Conservation (phyloP, 345 rosid genomes). For the Corchorus capsularis region DNA sequence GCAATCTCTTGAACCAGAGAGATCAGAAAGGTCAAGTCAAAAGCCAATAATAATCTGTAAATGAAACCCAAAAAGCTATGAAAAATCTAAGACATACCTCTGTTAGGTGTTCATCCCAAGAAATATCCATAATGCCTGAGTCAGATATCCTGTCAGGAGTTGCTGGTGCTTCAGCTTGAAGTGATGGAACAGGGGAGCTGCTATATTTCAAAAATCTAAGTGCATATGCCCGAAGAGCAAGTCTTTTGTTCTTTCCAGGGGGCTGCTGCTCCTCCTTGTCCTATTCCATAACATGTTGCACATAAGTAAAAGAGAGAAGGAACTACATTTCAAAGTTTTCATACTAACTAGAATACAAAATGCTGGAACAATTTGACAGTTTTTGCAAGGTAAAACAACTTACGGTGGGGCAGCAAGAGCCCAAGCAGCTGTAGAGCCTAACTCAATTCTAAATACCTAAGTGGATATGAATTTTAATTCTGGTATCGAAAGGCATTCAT, state of each 20-base stretch:
- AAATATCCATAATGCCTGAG: constrained; percentile 51
- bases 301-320: constrained; percentile 21
- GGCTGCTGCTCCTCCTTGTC: constrained; percentile 44
- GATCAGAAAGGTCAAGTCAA: constrained; percentile 5
- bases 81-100: constrained; percentile 60
- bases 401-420: neutral
- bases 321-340: neutral
- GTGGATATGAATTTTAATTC: neutral
- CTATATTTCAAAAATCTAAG: constrained; percentile 68
- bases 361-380: neutral
- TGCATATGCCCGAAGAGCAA: constrained; percentile 72
- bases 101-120: constrained; percentile 72
- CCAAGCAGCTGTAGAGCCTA: constrained; percentile 16
- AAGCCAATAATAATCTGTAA: neutral
- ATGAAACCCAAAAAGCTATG: neutral
- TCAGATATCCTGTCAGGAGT: constrained; percentile 60
- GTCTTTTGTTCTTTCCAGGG: constrained; percentile 36
- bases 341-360: constrained; percentile 5
- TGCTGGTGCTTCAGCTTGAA: constrained; percentile 63
- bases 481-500: constrained; percentile 1
- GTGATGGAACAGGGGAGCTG: constrained; percentile 46
- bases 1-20: neutral
- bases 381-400: constrained; percentile 21
- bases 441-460: constrained; percentile 5
- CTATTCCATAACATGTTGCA: constrained; percentile 41